Evolutionary conservation across 352 stramenopile genomes (phyloP).

Genomic region (Globisporangium barbulae): DNA sequence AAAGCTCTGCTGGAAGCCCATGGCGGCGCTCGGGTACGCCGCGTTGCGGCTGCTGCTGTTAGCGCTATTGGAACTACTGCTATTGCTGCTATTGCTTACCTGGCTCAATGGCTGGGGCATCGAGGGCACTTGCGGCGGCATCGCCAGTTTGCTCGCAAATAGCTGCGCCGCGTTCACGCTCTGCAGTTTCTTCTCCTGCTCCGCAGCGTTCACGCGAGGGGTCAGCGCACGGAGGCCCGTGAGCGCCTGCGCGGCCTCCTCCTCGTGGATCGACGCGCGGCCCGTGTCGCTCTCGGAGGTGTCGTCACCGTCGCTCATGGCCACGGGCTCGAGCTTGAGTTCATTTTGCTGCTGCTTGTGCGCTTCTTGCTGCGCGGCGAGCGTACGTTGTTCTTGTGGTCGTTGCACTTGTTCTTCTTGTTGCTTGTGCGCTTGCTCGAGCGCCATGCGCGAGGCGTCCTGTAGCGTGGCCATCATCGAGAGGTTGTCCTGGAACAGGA

Average conservation of each 20-base stretch:
- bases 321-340: conserved; percentile 12
- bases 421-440: conserved; percentile 11
- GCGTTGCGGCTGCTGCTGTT: conserved; percentile 9
- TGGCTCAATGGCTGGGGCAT: not conserved
- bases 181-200: conserved; percentile 19
- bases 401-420: conserved; percentile 6
- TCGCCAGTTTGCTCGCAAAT: conserved; percentile 8
- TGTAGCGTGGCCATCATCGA: conserved; percentile 43
- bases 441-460: conserved; percentile 26
- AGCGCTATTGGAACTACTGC: not conserved
- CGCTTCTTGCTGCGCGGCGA: not conserved
- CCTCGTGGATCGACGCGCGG: conserved; percentile 46
- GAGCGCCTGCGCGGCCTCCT: conserved; percentile 65
- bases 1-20: conserved; percentile 14
- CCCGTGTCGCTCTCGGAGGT: conserved; percentile 9
- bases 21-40: conserved; percentile 11
- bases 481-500: conserved; percentile 35
- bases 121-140: not conserved
- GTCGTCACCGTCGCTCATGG: conserved; percentile 12
- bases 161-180: conserved; percentile 12
- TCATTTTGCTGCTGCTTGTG: not conserved
- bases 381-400: not conserved
- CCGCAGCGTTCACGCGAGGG: conserved; percentile 9
- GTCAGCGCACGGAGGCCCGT: conserved; percentile 51
- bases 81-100: not conserved